Evolutionary conservation across 305 asterid species (phyloP).

Genomic region (Fraxinus xanthoxyloides): DNA sequence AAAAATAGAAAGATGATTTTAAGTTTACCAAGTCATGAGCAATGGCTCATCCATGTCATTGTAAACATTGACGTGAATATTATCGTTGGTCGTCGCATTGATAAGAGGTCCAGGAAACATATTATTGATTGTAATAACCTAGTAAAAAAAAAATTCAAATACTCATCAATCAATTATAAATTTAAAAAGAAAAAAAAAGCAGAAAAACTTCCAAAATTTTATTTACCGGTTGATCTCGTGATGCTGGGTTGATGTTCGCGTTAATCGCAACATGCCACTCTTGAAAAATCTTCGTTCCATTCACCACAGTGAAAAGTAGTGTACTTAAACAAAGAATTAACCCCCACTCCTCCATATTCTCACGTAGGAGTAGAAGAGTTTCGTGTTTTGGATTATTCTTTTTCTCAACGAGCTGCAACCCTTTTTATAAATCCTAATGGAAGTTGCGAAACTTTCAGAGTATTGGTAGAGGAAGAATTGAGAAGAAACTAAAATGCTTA

Average conservation of each 20-base stretch:
- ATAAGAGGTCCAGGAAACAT: conserved; percentile 75
- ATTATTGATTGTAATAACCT: conserved; percentile 71
- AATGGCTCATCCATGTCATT: conserved; percentile 60
- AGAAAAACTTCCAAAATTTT: neutral
- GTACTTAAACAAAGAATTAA: conserved; percentile 21
- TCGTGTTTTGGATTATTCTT: neutral
- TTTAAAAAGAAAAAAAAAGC: neutral
- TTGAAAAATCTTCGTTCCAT: conserved; percentile 37
- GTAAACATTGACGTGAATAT: conserved; percentile 51
- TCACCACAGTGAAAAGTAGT: conserved; percentile 16
- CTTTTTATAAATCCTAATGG: neutral
- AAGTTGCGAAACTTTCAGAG: conserved; percentile 25
- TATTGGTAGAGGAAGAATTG: neutral
- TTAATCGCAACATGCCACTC: conserved; percentile 58
- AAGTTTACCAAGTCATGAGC: conserved; percentile 61
- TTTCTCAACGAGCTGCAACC: neutral
- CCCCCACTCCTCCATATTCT: conserved; percentile 23
- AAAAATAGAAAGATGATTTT: neutral
- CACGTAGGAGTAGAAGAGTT: neutral
- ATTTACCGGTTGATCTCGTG: conserved; percentile 49
- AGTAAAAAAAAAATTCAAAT: neutral
- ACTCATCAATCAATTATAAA: neutral
- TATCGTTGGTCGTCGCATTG: conserved; percentile 58
- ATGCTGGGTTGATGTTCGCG: conserved; percentile 34
- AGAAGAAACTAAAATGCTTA: neutral